Base-by-base conservation (phyloP, 1,284 basidiomycete genomes). In the Apiotrichum brassicae region DNA sequence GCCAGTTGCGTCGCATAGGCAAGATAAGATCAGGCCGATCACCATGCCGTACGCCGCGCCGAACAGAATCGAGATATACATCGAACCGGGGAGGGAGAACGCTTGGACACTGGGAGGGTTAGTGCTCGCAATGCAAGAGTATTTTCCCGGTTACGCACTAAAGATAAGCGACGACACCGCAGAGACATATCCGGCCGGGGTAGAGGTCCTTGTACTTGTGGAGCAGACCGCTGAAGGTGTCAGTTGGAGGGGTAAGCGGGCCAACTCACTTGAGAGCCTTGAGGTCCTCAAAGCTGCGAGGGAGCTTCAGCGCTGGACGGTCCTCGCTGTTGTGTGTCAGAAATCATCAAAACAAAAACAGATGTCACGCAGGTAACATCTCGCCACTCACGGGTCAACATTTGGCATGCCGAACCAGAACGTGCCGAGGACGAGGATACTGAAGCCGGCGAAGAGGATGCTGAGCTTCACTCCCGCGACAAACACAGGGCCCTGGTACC, bases 11-110 rank as follows among this genome's bases (percentile, higher is more conserved):
- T 97, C 88, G 67, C 89, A 92, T 2, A 85, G 79, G 64, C 93
- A 97, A 6, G 88, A 87, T n/a, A 97, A 78, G 1, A 89, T 85
- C 2, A 97, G 79, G 0, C 93, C 93, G 7, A 85, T 74, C 1
- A 87, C 76, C n/a, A 95, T 85, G 30, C 94, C 93, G 83, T 92
- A 98, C 6, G 97, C 85, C 0, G 94, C 94, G 26, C 94, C 94
- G 13, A 88, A 92, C 8, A 97, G 82, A 65, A 97, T 97, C 44
- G 89, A 91, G 53, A 98, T 82, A 70, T 98, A 98, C 93, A 97
- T 97, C 20, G 90, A 94, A 0, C 94, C 94, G 0, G 94, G 94
- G 6, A 98, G 80, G 2, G 89, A 92, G 73, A 97, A 98, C 0
- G 92, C 89, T 77, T 98, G 94, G 4, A 97, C 79, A 73, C 90